Conservation (phyloP, 2,329 filamentous ascomycete species). For the Arachnopeziza araneosa region DNA sequence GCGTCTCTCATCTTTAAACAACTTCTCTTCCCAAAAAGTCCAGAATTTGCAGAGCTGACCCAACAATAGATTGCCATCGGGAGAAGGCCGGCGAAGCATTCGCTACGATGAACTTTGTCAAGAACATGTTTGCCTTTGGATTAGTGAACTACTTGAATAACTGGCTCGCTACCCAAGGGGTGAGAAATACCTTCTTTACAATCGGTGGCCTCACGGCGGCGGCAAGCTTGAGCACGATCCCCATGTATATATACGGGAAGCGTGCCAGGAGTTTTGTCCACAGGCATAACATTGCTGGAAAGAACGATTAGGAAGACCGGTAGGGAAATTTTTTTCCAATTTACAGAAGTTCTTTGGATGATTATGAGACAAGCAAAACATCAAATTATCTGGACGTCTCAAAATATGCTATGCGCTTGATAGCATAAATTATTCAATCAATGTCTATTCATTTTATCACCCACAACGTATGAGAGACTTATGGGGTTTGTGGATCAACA, state of each 20-base stretch:
- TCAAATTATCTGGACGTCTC: too few relatives aligned
- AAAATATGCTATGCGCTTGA: too few relatives aligned
- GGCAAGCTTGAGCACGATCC: constrained; percentile 19
- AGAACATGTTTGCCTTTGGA: constrained; percentile 34
- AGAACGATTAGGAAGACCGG: background rate
- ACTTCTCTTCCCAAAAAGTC: too few relatives aligned
- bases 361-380: too few relatives aligned
- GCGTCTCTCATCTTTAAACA: too few relatives aligned
- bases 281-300: constrained; percentile 12
- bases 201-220: constrained; percentile 13
- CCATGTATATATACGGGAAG: constrained; percentile 27
- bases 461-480: too few relatives aligned
- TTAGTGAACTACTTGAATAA: constrained; percentile 21
- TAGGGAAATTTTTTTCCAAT: too few relatives aligned
- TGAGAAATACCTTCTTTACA: constrained; percentile 17
- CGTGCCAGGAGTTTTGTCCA: constrained; percentile 24
- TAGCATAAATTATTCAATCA: too few relatives aligned
- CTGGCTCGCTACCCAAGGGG: constrained; percentile 25
- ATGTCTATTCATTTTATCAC: too few relatives aligned
- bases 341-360: too few relatives aligned
- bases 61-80: constrained; percentile 37
- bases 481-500: too few relatives aligned
- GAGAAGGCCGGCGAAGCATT: constrained; percentile 36
- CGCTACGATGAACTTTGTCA: constrained; percentile 36
- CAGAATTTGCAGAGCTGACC: too few relatives aligned